Base-by-base conservation (phyloP, 495 filamentous ascomycete genomes). In the Beverwykella pulmonaria region DNA sequence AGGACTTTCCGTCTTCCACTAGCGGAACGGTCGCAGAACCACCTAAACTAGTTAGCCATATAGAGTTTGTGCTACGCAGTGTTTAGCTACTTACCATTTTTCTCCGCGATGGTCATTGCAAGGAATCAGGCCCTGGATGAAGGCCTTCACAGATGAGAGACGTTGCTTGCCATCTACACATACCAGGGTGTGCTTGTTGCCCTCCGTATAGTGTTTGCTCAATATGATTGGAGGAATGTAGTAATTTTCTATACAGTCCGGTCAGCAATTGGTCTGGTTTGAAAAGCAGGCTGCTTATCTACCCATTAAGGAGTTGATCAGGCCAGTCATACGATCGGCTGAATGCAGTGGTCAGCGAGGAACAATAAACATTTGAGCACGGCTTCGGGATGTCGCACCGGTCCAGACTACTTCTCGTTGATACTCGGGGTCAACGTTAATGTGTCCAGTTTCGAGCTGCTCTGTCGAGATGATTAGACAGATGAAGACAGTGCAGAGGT, bases 151-250 rank as follows among this genome's bases (percentile, higher is more conserved):
- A 5, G 81, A 82, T 1, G 80, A 76, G 20, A 83, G 66, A 23
- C 81, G 79, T 64, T 83, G 81, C 70, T 83, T 83, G 19, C 81
- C 81, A 67, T 83, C 81, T 12, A 83, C 75, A 48, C 79, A 82
- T 29, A 78, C 73, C n/a, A 59, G 39, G 22, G 19, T 59, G 59
- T 59, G 66, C 41, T 50, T 50, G 48, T 23, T 25, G 3, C 59
- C 22, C 46, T 10, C 19, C n/a, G 49, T 52, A 36, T 54, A 70
- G 29, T 77, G 68, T 12, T 78, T 75, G 61, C 81, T 82, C 60
- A 83, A 82, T 36, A 83, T 83, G 3, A 83, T 71, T 3, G 81
- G 81, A 20, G 81, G 81, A 58, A 82, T 75, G 49, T 82, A 82
- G 55, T 73, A 82, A 44, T 80, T 78, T 63, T 77, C 80, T 75